A percentile compares a stretch with the other conserved stretches of the same genome.
Evolutionary conservation across 1,284 basidiomycete species (phyloP).

Genomic region (Tremellales sp.): DNA sequence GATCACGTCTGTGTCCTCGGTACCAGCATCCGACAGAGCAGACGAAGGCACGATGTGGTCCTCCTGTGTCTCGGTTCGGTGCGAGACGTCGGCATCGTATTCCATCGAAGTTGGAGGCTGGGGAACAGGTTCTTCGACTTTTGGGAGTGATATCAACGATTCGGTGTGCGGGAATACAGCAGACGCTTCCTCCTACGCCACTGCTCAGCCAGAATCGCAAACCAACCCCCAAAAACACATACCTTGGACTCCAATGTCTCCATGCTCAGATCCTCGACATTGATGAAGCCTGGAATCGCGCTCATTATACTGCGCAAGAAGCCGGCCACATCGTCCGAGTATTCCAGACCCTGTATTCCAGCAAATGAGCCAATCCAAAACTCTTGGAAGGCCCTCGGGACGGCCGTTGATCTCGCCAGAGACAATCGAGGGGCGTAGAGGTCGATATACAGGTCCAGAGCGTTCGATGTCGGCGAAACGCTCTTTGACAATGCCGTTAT

Average conservation of each 20-base stretch:
- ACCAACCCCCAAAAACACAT: not conserved
- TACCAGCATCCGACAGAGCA: not conserved
- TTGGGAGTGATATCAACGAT: not conserved
- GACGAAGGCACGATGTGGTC: slow-evolving; percentile 5
- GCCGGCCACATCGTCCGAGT: slow-evolving; percentile 27
- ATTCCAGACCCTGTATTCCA: slow-evolving; percentile 16
- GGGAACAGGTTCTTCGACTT: not conserved
- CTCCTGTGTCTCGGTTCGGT: slow-evolving; percentile 8
- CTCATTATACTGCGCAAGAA: slow-evolving; percentile 34
- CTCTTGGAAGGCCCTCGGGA: slow-evolving; percentile 30
- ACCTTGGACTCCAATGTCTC: slow-evolving; percentile 1
- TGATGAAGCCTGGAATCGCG: slow-evolving; percentile 35
- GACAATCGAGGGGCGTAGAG: slow-evolving; percentile 38
- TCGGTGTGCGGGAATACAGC: not conserved
- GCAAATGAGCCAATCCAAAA: slow-evolving; percentile 39
- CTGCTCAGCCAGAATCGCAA: not conserved
- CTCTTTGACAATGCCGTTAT: slow-evolving; percentile 22
- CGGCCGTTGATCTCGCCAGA: slow-evolving; percentile 16
- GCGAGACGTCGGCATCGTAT: slow-evolving; percentile 39
- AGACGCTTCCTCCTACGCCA: not conserved
- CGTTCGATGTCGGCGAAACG: slow-evolving; percentile 19
- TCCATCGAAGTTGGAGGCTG: slow-evolving; percentile 1
- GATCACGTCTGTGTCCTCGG: not conserved
- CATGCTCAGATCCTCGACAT: slow-evolving; percentile 22
- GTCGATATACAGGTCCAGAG: slow-evolving; percentile 30